Base-by-base conservation (phyloP, 2,329 filamentous ascomycete species). In the Torrubiella hemipterigena region DNA sequence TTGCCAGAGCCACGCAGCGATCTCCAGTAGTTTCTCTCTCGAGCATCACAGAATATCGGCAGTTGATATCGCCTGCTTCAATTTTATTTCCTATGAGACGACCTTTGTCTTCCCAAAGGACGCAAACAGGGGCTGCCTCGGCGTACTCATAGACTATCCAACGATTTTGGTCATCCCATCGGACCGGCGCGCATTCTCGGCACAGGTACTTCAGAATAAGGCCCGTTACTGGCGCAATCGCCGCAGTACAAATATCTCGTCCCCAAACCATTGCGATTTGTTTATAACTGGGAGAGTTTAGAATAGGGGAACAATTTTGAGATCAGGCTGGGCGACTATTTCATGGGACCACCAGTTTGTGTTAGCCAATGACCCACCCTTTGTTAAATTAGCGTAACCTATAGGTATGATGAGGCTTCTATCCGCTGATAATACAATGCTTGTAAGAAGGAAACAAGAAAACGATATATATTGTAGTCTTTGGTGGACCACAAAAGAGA, bases 11-110 rank as follows among this genome's bases (percentile, higher is more conserved):
- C 2, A 16, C 32, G 24, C 32, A 34, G 12, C 32, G 32, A 17
- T 30, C 22, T 2, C 30, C 27, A 17, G 32, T 34, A 17, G 37
- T 20, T 48, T 14, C 32, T 41, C 34, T 18, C n/a, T n/a, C n/a
- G 33, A 42, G 35, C 46, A 49, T 27, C 17, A 11, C 30, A 10
- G 16, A 25, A 26, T 36, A 35, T 7, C 45, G 45, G 29, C 45
- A 47, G 29, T 44, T 39, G 27, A 45, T 32, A 5, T 47, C 32
- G 14, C 45, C 44, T 6, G 18, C 15, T 14, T 34, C 16, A 7
- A 16, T 5, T 3, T 15, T 13, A 8, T 7, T 14, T 4, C 22
- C 11, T 9, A 23, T 19, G 4, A 31, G 3, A 4, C 9, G 14
- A 4, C 23, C 11, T 12, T 14, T 6, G 11, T 23, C 18, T 18